These are phyloP conservation scores for Schoenoplectus tabernaemontani DNA, from an alignment of 202 grass and related monocot species.

Conservation along the genomic window DNA sequence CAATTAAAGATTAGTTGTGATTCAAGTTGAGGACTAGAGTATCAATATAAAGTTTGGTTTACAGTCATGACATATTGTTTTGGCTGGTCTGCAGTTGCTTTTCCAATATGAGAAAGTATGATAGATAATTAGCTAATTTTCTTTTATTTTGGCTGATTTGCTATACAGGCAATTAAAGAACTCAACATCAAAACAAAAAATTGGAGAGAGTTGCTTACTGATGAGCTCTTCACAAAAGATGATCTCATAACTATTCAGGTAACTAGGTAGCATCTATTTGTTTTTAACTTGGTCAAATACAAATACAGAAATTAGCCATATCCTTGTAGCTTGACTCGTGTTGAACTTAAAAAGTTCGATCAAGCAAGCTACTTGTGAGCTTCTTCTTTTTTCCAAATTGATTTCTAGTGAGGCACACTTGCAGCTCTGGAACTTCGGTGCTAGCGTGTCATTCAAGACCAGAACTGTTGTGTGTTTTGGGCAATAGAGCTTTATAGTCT, in stretches of 20 bases:
- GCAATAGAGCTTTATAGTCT: background rate
- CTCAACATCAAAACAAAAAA: conserved; percentile 92
- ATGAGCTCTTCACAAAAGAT: conserved; percentile 68
- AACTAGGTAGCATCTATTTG: conserved; percentile 8
- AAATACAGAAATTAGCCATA: background rate
- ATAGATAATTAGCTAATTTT: background rate
- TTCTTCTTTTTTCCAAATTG: background rate
- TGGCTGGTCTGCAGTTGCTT: background rate
- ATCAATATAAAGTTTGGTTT: background rate
- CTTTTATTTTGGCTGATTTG: conserved; percentile 9
- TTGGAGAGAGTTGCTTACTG: conserved; percentile 96
- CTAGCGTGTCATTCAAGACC: background rate
- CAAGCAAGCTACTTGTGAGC: background rate
- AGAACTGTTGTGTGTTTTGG: background rate
- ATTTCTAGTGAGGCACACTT: background rate
- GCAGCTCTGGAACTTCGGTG: background rate
- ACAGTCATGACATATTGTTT: background rate
- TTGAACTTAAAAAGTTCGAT: background rate
- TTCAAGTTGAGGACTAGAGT: background rate
- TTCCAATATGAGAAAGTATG: background rate
- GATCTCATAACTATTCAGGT: conserved; percentile 98
- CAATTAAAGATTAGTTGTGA: background rate
- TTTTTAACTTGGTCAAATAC: background rate
- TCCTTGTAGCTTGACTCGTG: background rate
- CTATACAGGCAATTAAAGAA: conserved; percentile 70